Conservation (phyloP, 2,329 filamentous ascomycete species). For the Aspergillus sp. region DNA sequence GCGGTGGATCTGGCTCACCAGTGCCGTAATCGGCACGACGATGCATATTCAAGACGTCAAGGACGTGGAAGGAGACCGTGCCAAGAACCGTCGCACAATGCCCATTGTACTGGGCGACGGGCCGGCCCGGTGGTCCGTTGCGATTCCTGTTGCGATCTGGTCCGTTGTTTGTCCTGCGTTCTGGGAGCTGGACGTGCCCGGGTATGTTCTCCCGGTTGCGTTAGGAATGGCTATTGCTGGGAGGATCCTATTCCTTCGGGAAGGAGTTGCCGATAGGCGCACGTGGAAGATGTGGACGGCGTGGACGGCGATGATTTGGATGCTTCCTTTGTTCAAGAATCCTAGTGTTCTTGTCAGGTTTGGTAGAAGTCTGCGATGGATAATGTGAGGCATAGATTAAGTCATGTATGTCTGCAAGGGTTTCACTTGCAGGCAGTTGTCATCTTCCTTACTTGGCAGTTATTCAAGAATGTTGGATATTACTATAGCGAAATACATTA, state of each 20-base stretch:
- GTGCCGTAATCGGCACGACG: slow-evolving; percentile 34
- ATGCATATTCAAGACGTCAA: slow-evolving; percentile 43
- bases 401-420: not conserved
- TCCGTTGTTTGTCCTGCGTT: not conserved
- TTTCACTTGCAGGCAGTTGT: too few relatives aligned
- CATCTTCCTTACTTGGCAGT: too few relatives aligned
- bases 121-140: not conserved
- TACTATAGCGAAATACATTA: too few relatives aligned
- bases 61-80: slow-evolving; percentile 35
- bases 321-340: not conserved
- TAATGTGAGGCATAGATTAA: not conserved
- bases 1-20: not conserved
- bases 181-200: not conserved
- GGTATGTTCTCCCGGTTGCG: not conserved
- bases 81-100: slow-evolving; percentile 18
- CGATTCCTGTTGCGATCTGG: not conserved
- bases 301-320: slow-evolving; percentile 1
- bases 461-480: too few relatives aligned
- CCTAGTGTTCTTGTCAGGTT: not conserved
- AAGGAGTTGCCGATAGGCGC: not conserved
- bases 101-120: not conserved
- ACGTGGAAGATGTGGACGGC: slow-evolving; percentile 1
- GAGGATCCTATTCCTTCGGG: not conserved
- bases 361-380: not conserved
- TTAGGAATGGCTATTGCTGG: not conserved